Conservation (phyloP, 31 red algal species). For the Bonnemaisonia californica region DNA sequence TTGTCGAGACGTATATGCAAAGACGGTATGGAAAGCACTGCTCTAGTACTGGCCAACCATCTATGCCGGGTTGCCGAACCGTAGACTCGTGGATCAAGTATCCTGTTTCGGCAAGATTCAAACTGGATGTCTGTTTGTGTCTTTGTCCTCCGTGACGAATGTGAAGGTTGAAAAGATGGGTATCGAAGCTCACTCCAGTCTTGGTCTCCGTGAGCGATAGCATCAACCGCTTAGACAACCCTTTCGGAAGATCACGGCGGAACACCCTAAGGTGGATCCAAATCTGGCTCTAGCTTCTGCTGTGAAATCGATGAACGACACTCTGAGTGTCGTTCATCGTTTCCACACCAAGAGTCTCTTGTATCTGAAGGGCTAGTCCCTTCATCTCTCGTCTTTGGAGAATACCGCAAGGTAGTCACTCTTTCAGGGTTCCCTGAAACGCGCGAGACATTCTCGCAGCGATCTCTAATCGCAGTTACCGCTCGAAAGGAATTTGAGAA, state of each 20-base stretch:
- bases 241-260: neutral
- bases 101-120: neutral
- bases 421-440: neutral
- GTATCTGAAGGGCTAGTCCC: neutral
- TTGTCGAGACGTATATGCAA: neutral
- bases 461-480: neutral
- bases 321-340: too few species aligned
- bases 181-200: constrained; percentile 12
- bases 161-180: neutral
- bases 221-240: constrained; percentile 3
- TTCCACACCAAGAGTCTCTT: too few species aligned
- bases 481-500: constrained; percentile 4
- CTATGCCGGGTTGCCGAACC: neutral
- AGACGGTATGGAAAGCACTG: neutral
- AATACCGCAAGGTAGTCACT: neutral
- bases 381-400: constrained; percentile 12
- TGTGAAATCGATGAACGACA: constrained; percentile 24
- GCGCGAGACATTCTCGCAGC: neutral
- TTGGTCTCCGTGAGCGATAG: constrained; percentile 19
- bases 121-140: neutral
- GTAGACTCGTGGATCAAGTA: neutral
- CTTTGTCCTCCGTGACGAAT: neutral
- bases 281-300: neutral
- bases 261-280: neutral
- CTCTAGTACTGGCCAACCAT: neutral